Percentiles rank a stretch among this genome's conserved stretches.
These are phyloP conservation scores for Arthrocladium fulminans DNA, from an alignment of 2,329 filamentous ascomycete genomes.

Conservation along the genomic window DNA sequence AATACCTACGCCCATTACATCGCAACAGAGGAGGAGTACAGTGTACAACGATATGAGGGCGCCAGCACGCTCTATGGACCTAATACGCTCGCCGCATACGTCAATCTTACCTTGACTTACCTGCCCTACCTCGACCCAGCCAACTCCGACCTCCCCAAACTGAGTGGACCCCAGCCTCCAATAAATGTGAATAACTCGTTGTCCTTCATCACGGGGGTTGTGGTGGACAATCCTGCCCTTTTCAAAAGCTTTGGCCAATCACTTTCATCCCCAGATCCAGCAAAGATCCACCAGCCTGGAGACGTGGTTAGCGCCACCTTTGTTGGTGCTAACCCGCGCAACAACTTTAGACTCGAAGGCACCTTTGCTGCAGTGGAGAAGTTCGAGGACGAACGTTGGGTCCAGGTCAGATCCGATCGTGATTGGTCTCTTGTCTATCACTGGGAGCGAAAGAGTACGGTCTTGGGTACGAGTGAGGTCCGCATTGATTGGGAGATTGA, in stretches of 20 bases:
- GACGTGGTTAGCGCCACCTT: constrained; percentile 59
- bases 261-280: constrained; percentile 44
- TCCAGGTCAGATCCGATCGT: constrained; percentile 57
- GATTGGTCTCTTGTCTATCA: constrained; percentile 78
- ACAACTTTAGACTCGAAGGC: constrained; percentile 68
- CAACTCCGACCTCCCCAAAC: constrained; percentile 37
- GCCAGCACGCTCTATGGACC: constrained; percentile 82
- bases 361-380: constrained; percentile 72
- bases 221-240: constrained; percentile 59
- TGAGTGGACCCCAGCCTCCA: constrained; percentile 56
- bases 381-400: constrained; percentile 51
- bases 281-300: constrained; percentile 50
- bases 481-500: constrained; percentile 72
- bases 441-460: constrained; percentile 63
- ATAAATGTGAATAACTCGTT: constrained; percentile 69
- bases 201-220: constrained; percentile 70
- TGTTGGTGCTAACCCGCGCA: constrained; percentile 80
- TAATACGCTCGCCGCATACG: constrained; percentile 74
- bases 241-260: constrained; percentile 65
- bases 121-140: constrained; percentile 53
- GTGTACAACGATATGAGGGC: constrained; percentile 85
- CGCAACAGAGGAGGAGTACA: constrained; percentile 69
- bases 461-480: constrained; percentile 69
- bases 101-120: constrained; percentile 71
- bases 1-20: constrained; percentile 87